Base-by-base conservation (phyloP, 768 basidiomycete genomes). In the Tulasnella sp. region DNA sequence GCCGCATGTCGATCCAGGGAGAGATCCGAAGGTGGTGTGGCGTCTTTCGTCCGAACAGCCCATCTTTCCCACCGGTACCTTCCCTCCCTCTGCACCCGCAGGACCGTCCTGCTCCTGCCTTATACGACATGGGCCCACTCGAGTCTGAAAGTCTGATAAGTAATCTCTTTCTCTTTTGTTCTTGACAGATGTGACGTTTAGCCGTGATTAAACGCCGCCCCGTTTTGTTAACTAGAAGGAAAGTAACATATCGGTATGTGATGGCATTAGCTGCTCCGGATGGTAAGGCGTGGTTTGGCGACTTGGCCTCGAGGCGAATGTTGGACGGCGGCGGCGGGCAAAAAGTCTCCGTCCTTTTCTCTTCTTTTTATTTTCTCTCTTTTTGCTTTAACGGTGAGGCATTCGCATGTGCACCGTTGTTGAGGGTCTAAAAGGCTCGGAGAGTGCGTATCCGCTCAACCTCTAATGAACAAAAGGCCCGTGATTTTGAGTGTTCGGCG, bases 1-100 rank as follows among this genome's bases (percentile, higher is more conserved):
- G 61, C 61, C 61, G 61, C 61, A 67, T 67, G 61, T 67, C 61
- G 61, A 67, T 67, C 61, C 61, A 26, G 61, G 61, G 61, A 67
- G 61, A 67, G 61, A 26, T 67, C 61, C 61, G 61, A 67, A 67
- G 5, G 29, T 67, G 11, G 61, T 67, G 61, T 67, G 61, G 51
- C 51, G 51, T 51, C 51, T 51, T 51, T 51, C 51, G 51, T 51
- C 51, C 51, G 51, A 51, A 51, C 51, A 51, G 51, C 48, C 48
- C 51, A 51, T 51, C 51, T 51, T 51, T n/a, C 51, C 51, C 20
- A 20, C 51, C 51, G 51, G 51, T 51, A 51, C 23, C 51, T 67
- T 67, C 32, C 15, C 16, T 29, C 2, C 26, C 61, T 35, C 29
- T 35, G 0, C 23, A 67, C 61, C 57, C 61, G 32, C 23, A 67